These are phyloP conservation scores for Mycena floridula DNA, from an alignment of 768 basidiomycete genomes.

Conservation along the genomic window DNA sequence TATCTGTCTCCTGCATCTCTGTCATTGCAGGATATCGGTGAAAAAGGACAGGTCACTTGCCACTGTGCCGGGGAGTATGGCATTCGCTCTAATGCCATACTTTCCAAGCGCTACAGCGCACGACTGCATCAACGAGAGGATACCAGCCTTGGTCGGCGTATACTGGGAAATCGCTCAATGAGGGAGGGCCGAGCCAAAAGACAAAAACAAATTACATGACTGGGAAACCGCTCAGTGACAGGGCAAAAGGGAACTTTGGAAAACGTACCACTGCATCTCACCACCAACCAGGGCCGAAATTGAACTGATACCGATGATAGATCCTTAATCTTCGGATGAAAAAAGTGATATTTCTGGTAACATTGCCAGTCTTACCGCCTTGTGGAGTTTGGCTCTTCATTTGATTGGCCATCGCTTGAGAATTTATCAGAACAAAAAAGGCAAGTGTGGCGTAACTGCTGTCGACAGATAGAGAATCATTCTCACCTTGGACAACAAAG, in stretches of 20 bases:
- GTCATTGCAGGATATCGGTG: too few species aligned
- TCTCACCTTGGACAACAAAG: conserved; percentile 56
- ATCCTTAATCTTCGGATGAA: too few species aligned
- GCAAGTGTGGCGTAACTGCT: not conserved
- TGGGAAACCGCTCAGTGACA: too few species aligned
- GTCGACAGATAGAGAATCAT: not conserved
- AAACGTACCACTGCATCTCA: conserved; percentile 54
- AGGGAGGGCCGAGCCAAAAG: conserved; percentile 1
- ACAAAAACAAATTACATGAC: too few species aligned
- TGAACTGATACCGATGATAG: conserved; percentile 72
- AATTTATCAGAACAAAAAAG: conserved; percentile 1
- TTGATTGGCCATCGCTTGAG: conserved; percentile 59
- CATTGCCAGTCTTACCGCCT: too few species aligned
- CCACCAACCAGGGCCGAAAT: conserved; percentile 78
- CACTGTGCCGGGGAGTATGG: conserved; percentile 71
- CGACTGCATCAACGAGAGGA: conserved; percentile 74
- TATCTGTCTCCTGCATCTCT: conserved; percentile 71
- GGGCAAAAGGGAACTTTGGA: not conserved
- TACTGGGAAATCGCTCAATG: conserved; percentile 40
- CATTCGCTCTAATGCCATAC: conserved; percentile 67
- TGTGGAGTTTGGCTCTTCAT: conserved; percentile 66
- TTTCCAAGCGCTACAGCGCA: conserved; percentile 75
- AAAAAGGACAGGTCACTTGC: too few species aligned
- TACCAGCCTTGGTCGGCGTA: conserved; percentile 75
- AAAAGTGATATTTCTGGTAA: too few species aligned